Evolutionary conservation across 768 basidiomycete species (phyloP).

Genomic region (Hysterangium stoloniferum): DNA sequence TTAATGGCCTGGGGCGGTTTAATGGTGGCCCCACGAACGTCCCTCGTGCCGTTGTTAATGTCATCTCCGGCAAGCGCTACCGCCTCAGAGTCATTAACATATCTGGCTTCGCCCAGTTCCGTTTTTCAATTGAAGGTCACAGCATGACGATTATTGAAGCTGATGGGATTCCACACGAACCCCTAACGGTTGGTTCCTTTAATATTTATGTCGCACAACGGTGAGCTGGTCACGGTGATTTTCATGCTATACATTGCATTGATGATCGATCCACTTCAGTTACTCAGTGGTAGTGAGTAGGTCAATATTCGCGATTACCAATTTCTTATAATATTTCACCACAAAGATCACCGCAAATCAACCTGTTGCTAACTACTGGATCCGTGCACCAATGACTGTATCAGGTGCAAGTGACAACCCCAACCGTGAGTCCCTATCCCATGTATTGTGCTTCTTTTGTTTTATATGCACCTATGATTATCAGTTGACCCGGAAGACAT

Average conservation of each 20-base stretch:
- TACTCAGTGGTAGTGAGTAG: constrained; percentile 23
- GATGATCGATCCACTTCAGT: constrained; percentile 41
- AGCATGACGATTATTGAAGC: constrained; percentile 38
- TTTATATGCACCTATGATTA: background rate
- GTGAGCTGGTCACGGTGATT: too few relatives aligned
- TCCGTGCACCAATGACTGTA: constrained; percentile 14
- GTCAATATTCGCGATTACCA: background rate
- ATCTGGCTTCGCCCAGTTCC: constrained; percentile 14
- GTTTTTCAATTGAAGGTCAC: constrained; percentile 40
- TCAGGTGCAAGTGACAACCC: background rate
- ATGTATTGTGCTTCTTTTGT: background rate
- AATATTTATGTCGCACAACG: constrained; percentile 44
- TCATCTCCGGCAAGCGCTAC: constrained; percentile 22
- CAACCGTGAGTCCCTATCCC: background rate
- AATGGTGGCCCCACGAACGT: constrained; percentile 26
- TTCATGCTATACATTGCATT: too few relatives aligned
- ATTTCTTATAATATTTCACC: background rate
- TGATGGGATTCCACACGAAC: constrained; percentile 34
- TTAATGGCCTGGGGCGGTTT: constrained; percentile 22
- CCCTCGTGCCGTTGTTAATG: constrained; percentile 29
- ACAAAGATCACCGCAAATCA: constrained; percentile 26
- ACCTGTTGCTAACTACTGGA: constrained; percentile 35
- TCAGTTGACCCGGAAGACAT: constrained; percentile 29
- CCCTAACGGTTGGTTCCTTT: constrained; percentile 32
- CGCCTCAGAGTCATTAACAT: background rate